phyloP scores from a whole-genome alignment of 257 asterid genomes.

The Anisodus tanguticus region DNA sequence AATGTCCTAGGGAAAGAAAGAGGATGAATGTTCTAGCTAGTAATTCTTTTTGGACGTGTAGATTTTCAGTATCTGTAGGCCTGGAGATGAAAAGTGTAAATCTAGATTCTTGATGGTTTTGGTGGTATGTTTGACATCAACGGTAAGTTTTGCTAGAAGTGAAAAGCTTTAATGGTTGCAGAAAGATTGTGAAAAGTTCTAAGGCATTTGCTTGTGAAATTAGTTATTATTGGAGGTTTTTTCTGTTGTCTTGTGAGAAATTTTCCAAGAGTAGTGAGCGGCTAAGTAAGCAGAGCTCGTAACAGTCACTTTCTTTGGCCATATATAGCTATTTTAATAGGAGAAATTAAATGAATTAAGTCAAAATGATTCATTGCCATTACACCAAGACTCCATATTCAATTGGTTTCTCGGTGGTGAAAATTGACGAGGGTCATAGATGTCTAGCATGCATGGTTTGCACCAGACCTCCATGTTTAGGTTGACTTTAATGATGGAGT shows the following conservation, averaged over 20 bases:
- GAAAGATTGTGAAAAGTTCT: not conserved
- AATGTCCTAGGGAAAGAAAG: slow-evolving; percentile 16
- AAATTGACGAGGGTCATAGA: not conserved
- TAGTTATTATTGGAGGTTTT: slow-evolving; percentile 8
- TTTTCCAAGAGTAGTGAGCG: not conserved
- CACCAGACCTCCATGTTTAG: not conserved
- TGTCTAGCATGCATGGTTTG: slow-evolving; percentile 4
- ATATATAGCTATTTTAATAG: not conserved
- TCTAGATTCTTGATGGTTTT: slow-evolving; percentile 19
- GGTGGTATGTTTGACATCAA: not conserved
- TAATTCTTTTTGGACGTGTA: slow-evolving; percentile 21
- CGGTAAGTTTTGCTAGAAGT: not conserved
- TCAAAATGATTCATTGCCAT: slow-evolving; percentile 1
- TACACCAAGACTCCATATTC: not conserved
- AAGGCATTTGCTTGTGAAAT: not conserved
- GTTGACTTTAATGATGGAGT: not conserved
- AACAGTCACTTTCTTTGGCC: not conserved
- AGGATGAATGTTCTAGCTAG: slow-evolving; percentile 13
- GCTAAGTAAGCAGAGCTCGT: too few species aligned
- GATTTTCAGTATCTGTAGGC: slow-evolving; percentile 3
- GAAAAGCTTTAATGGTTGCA: slow-evolving; percentile 13
- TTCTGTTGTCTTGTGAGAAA: not conserved
- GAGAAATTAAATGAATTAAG: not conserved
- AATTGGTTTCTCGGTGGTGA: slow-evolving; percentile 2
- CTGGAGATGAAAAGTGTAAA: not conserved